A percentile compares a stretch with the other conserved stretches of the same genome.
phyloP scores from a whole-genome alignment of 768 basidiomycete genomes.

The Lentinula boryana region DNA sequence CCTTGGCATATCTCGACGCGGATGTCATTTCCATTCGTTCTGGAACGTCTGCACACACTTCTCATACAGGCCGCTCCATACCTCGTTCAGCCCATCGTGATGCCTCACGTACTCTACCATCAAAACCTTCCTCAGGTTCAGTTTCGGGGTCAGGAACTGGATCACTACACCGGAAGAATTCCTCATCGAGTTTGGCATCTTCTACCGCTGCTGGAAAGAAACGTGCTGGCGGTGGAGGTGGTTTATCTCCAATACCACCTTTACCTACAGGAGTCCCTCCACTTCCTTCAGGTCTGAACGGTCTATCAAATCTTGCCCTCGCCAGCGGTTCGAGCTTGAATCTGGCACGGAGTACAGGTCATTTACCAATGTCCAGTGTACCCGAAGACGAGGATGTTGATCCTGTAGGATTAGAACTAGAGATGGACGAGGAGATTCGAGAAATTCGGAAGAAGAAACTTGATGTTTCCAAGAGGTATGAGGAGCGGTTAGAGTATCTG shows the following conservation, averaged over 20 bases:
- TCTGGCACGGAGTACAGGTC: conserved; percentile 41
- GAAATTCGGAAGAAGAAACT: conserved; percentile 65
- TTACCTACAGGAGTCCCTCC: conserved; percentile 23
- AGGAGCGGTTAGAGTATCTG: conserved; percentile 71
- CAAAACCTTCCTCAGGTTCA: conserved; percentile 16
- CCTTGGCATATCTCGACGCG: conserved; percentile 26
- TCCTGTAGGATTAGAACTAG: conserved; percentile 16
- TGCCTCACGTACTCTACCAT: conserved; percentile 25
- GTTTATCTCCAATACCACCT: conserved; percentile 5
- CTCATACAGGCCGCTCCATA: conserved; percentile 10
- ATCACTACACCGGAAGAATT: conserved; percentile 49
- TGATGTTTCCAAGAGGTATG: conserved; percentile 69
- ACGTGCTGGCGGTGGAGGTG: conserved; percentile 5
- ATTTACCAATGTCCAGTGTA: conserved; percentile 46
- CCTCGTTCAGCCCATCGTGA: conserved; percentile 38
- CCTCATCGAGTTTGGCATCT: conserved; percentile 49
- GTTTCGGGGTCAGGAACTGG: conserved; percentile 18
- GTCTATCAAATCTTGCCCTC: conserved; percentile 20
- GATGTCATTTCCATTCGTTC: conserved; percentile 52
- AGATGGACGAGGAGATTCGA: conserved; percentile 53
- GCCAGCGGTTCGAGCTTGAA: conserved; percentile 37
- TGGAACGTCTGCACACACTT: conserved; percentile 43
- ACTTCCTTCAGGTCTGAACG: conserved; percentile 21
- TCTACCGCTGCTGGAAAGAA: conserved; percentile 31
- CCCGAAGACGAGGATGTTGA: conserved; percentile 38